Evolutionary conservation across 192 early-diverging fungal species (phyloP).

Genomic region (Linderina pennispora): DNA sequence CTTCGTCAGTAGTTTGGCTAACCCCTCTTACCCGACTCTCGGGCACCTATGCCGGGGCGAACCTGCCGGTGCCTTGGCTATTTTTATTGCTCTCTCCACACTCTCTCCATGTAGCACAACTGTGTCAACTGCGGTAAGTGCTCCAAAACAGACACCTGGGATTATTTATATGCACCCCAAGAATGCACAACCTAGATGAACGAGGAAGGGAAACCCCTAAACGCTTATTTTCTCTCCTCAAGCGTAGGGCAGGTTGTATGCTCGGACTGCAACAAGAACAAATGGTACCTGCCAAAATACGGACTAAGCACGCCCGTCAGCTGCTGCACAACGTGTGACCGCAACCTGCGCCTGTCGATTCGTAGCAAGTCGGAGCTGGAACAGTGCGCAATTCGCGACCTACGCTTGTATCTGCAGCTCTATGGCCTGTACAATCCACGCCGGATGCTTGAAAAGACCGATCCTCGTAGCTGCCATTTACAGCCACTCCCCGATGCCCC

Average conservation of each 20-base stretch:
- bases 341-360: slow-evolving; percentile 34
- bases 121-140: slow-evolving; percentile 37
- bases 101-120: slow-evolving; percentile 12
- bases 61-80: no score
- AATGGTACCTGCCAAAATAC: slow-evolving; percentile 47
- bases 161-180: neutral
- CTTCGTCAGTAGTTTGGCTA: no score
- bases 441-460: slow-evolving; percentile 35
- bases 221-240: no score
- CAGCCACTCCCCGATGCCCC: slow-evolving; percentile 37
- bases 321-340: slow-evolving; percentile 34
- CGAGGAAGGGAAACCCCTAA: no score
- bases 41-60: no score
- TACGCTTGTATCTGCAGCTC: slow-evolving; percentile 32
- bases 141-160: neutral
- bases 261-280: slow-evolving; percentile 26
- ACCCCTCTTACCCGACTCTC: no score
- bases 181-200: no score
- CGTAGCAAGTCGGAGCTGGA: slow-evolving; percentile 19
- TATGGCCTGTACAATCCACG: slow-evolving; percentile 35
- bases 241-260: slow-evolving; percentile 37
- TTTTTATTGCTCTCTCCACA: no score
- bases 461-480: slow-evolving; percentile 32
- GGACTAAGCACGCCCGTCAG: slow-evolving; percentile 23
- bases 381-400: slow-evolving; percentile 19